phyloP scores from a whole-genome alignment of 2,329 filamentous ascomycete species.

The Aureobasidium sp. region DNA sequence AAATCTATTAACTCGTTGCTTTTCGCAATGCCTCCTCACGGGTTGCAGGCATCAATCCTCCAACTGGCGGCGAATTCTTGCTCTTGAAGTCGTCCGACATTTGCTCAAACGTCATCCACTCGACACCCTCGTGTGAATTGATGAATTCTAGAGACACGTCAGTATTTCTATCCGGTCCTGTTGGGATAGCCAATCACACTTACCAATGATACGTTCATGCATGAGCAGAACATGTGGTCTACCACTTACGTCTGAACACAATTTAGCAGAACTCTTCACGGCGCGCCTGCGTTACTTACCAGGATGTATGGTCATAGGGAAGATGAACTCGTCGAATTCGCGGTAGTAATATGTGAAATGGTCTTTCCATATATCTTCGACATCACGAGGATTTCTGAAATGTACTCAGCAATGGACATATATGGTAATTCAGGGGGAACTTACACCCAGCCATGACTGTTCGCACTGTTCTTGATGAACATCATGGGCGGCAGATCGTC shows the following conservation, averaged over 20 bases:
- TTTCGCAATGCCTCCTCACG: background rate
- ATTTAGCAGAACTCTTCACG: too few relatives aligned
- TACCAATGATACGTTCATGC: conserved; percentile 54
- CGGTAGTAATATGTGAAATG: conserved; percentile 69
- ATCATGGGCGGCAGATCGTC: conserved; percentile 59
- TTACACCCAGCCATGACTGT: conserved; percentile 56
- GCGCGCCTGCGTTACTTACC: background rate
- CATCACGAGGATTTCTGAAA: conserved; percentile 35
- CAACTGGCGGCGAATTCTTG: conserved; percentile 51
- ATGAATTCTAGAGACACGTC: conserved; percentile 59
- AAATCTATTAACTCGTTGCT: background rate
- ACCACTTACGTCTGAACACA: conserved; percentile 53
- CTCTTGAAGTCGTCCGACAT: conserved; percentile 68
- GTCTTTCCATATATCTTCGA: conserved; percentile 59
- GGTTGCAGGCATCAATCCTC: conserved; percentile 53
- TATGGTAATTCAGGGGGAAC: background rate
- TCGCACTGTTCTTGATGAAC: conserved; percentile 61
- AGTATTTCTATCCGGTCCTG: background rate
- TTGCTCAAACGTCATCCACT: conserved; percentile 63
- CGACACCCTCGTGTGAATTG: conserved; percentile 55
- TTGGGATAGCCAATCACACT: background rate
- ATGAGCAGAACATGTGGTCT: conserved; percentile 65
- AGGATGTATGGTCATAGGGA: conserved; percentile 70
- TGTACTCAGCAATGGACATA: background rate
- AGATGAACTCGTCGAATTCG: conserved; percentile 69